Percentiles rank a stretch among this genome's conserved stretches.
Conservation (phyloP, 768 basidiomycete species). For the Lentinula edodes region DNA sequence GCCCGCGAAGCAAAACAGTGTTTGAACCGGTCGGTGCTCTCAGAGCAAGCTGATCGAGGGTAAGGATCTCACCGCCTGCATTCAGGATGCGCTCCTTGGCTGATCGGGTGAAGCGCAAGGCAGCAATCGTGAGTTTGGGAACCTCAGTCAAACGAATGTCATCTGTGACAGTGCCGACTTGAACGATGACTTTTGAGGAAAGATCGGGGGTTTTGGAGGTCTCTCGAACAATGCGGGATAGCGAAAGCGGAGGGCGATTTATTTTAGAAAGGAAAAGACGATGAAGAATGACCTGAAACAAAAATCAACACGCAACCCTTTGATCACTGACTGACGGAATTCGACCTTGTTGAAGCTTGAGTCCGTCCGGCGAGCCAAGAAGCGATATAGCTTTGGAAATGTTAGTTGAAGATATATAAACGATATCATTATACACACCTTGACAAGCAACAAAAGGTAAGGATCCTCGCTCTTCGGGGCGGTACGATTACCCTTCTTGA, state of each 20-base stretch:
- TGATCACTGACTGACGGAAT: constrained; percentile 26
- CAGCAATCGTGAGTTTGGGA: constrained; percentile 90
- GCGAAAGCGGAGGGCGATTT: constrained; percentile 95
- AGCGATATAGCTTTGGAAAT: constrained; percentile 82
- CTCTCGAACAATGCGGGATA: constrained; percentile 88
- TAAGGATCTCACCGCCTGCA: constrained; percentile 91
- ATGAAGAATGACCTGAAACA: constrained; percentile 78
- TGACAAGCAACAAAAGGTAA: constrained; percentile 96
- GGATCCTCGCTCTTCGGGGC: constrained; percentile 99
- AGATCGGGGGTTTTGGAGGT: constrained; percentile 60
- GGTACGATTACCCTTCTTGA: constrained; percentile 93
- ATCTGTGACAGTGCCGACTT: constrained; percentile 91
- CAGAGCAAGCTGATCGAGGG: constrained; percentile 94
- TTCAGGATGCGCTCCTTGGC: constrained; percentile 94
- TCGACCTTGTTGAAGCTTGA: constrained; percentile 83
- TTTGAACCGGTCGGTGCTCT: constrained; percentile 93
- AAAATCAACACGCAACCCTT: constrained; percentile 16
- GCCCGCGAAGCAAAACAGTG: constrained; percentile 90
- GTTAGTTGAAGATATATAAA: constrained; percentile 9
- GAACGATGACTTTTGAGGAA: constrained; percentile 80
- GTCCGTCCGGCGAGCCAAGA: constrained; percentile 96
- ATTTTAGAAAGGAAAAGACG: constrained; percentile 95
- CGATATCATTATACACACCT: constrained; percentile 47
- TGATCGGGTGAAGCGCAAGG: constrained; percentile 88
- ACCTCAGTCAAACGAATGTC: constrained; percentile 82